Evolutionary conservation across 768 basidiomycete genomes (phyloP).

Genomic region (Russula foetens): DNA sequence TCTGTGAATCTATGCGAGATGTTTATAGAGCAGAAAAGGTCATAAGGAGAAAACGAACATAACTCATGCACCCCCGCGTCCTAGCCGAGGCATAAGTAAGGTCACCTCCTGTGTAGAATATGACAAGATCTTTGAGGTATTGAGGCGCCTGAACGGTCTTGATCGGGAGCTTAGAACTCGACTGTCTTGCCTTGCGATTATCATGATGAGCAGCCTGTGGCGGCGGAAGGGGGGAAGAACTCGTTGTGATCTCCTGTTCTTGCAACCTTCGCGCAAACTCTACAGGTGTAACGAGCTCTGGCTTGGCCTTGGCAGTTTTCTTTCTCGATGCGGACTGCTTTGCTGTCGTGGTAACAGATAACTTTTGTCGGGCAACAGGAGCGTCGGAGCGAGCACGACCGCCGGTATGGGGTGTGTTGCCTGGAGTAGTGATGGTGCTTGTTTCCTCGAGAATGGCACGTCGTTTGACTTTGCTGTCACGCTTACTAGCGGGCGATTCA

Average conservation of each 20-base stretch:
- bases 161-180: not conserved
- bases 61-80: slow-evolving; percentile 16
- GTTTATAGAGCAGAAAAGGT: not conserved
- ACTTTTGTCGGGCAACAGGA: not conserved
- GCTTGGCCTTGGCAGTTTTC: slow-evolving; percentile 5
- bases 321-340: not conserved
- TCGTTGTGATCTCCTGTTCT: not conserved
- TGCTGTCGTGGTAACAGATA: not conserved
- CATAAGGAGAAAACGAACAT: slow-evolving; percentile 1
- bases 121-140: slow-evolving; percentile 3
- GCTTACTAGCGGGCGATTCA: not conserved
- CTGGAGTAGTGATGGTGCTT: slow-evolving; percentile 8
- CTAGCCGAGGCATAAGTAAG: slow-evolving; percentile 15
- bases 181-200: not conserved
- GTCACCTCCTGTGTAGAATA: slow-evolving; percentile 19
- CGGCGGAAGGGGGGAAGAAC: not conserved
- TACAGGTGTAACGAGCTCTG: slow-evolving; percentile 11
- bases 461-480: not conserved
- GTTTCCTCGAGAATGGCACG: not conserved
- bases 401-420: not conserved
- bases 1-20: slow-evolving; percentile 44
- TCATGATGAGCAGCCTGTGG: not conserved
- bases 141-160: not conserved
- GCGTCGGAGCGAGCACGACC: not conserved
- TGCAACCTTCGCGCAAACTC: slow-evolving; percentile 15